A percentile compares a stretch with the other conserved stretches of the same genome.
These are phyloP conservation scores for Quercus cerris DNA, from an alignment of 306 rosid species.

Conservation along the genomic window DNA sequence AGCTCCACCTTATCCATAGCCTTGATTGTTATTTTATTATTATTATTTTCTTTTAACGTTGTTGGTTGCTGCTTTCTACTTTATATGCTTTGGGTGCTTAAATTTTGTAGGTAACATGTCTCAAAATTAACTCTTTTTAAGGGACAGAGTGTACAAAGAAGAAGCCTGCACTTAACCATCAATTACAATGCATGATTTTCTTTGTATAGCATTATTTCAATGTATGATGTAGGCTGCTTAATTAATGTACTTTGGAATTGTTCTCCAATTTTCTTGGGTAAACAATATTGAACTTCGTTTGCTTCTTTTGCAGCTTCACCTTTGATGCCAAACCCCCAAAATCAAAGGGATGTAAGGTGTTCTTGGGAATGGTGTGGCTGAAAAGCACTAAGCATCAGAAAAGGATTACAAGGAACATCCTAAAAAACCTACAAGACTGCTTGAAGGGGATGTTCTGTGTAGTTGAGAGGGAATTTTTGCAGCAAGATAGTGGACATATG, in stretches of 20 bases:
- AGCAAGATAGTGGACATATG: slow-evolving; percentile 23
- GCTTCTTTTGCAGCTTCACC: slow-evolving; percentile 66
- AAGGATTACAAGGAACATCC: slow-evolving; percentile 68
- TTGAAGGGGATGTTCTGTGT: slow-evolving; percentile 42
- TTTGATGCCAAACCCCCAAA: slow-evolving; percentile 61
- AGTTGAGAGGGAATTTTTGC: slow-evolving; percentile 66
- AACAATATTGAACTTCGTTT: slow-evolving; percentile 1
- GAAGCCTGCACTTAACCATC: too few relatives aligned
- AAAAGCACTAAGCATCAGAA: slow-evolving; percentile 77
- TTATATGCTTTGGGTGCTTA: too few relatives aligned
- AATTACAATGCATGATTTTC: too few relatives aligned
- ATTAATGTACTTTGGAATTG: slow-evolving; percentile 5
- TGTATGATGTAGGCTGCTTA: slow-evolving; percentile 45
- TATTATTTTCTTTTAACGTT: too few relatives aligned
- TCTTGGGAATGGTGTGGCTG: slow-evolving; percentile 83
- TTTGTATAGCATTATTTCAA: slow-evolving; percentile 33
- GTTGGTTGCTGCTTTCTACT: too few relatives aligned
- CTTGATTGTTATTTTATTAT: too few relatives aligned
- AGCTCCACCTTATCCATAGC: too few relatives aligned
- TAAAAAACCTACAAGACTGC: slow-evolving; percentile 48
- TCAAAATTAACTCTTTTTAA: too few relatives aligned
- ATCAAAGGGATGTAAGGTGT: slow-evolving; percentile 60
- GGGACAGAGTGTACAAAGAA: too few relatives aligned
- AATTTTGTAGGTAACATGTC: too few relatives aligned
- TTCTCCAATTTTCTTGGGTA: neutral